phyloP scores from a whole-genome alignment of 2,329 filamentous ascomycete genomes.

The Macrophomina pseudophaseolina region DNA sequence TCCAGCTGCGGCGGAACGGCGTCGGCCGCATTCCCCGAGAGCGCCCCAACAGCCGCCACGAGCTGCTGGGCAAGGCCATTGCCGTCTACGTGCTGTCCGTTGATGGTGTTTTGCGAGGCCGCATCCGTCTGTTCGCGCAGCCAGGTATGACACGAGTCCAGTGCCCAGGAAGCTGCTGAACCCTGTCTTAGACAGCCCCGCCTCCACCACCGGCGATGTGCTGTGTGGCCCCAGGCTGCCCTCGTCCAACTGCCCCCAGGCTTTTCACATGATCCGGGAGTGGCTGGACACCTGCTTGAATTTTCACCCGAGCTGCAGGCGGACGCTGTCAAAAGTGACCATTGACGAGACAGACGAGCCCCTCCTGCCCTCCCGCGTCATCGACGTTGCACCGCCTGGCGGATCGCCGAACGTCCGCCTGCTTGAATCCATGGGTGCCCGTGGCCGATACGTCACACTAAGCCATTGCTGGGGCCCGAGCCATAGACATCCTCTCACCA shows the following conservation, averaged over 20 bases:
- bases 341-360: constrained; percentile 26
- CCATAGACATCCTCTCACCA: constrained; percentile 33
- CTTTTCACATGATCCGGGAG: constrained; percentile 31
- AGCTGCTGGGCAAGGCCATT: constrained; percentile 30
- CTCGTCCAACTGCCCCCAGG: constrained; percentile 35
- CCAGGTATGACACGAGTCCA: constrained; percentile 29
- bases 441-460: constrained; percentile 27
- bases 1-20: constrained; percentile 32
- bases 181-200: constrained; percentile 31
- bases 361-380: constrained; percentile 32
- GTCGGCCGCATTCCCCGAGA: constrained; percentile 28
- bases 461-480: constrained; percentile 34
- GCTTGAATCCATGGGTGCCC: constrained; percentile 28
- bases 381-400: constrained; percentile 30
- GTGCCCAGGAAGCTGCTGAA: constrained; percentile 26
- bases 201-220: constrained; percentile 32
- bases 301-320: constrained; percentile 30
- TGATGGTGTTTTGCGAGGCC: constrained; percentile 30
- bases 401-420: constrained; percentile 30
- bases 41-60: neutral
- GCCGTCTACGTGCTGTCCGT: constrained; percentile 33
- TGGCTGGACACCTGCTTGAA: constrained; percentile 33
- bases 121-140: constrained; percentile 32
- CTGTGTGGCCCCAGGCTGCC: constrained; percentile 30
- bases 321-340: constrained; percentile 31